phyloP scores from a whole-genome alignment of 164 flowering plant genomes.

The Tinospora cordifolia region DNA sequence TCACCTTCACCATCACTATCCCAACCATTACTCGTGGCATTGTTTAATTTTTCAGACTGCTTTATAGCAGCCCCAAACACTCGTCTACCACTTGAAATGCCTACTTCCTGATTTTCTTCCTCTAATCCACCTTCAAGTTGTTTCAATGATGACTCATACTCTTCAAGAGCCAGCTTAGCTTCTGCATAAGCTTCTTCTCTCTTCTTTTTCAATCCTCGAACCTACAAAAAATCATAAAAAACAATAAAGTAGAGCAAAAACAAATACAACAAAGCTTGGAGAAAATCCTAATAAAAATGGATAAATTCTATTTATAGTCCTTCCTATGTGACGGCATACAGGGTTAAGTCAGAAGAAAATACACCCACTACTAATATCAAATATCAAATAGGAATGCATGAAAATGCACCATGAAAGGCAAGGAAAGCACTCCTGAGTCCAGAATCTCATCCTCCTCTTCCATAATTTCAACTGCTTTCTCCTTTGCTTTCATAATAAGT shows the following conservation, averaged over 20 bases:
- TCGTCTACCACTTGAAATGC: conserved; percentile 51
- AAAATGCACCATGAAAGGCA: conserved; percentile 81
- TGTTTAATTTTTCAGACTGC: conserved; percentile 25
- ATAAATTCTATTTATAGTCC: background rate
- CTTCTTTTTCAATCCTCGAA: conserved; percentile 61
- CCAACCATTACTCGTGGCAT: conserved; percentile 25
- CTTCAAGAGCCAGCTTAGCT: conserved; percentile 68
- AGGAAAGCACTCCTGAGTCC: conserved; percentile 59
- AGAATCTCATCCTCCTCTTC: conserved; percentile 63
- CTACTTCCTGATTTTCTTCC: conserved; percentile 19
- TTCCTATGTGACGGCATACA: background rate
- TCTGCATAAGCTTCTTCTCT: conserved; percentile 62
- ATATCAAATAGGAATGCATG: background rate
- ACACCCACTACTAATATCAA: background rate
- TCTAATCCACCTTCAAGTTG: conserved; percentile 34
- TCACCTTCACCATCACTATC: conserved; percentile 66
- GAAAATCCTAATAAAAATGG: background rate
- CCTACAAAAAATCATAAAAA: conserved; percentile 32
- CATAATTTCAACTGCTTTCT: conserved; percentile 48
- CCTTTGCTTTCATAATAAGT: conserved; percentile 54
- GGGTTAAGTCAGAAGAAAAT: background rate
- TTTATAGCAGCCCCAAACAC: conserved; percentile 55
- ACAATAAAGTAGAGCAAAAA: background rate
- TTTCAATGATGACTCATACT: conserved; percentile 48
- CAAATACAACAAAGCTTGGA: background rate